Evolutionary conservation across 1,284 basidiomycete genomes (phyloP).

Genomic region (Ganoderma multipileum): DNA sequence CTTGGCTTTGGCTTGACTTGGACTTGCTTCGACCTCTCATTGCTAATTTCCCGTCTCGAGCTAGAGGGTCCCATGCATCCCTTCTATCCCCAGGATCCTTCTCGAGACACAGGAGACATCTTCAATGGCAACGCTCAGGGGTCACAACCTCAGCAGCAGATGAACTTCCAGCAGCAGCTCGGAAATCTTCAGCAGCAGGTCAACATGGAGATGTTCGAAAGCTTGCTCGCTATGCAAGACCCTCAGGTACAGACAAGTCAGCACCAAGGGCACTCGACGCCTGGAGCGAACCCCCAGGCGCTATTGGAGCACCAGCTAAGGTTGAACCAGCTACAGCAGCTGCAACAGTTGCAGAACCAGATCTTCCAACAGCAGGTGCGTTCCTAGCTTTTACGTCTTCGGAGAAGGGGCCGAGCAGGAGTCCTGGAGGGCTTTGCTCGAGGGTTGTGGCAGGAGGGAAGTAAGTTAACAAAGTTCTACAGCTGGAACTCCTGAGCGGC

Average conservation of each 20-base stretch:
- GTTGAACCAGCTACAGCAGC: constrained; percentile 74
- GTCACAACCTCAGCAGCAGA: constrained; percentile 32
- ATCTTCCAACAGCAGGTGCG: constrained; percentile 84
- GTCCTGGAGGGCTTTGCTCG: background rate
- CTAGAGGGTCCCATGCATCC: constrained; percentile 51
- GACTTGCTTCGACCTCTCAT: constrained; percentile 19
- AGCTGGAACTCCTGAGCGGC: constrained; percentile 76
- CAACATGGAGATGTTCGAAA: constrained; percentile 58
- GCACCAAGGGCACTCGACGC: constrained; percentile 29
- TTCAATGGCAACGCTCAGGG: constrained; percentile 24
- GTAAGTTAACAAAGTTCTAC: constrained; percentile 7
- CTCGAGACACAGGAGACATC: constrained; percentile 31
- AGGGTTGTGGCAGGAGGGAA: background rate
- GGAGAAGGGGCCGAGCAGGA: background rate
- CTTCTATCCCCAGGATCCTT: constrained; percentile 45
- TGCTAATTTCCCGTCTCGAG: constrained; percentile 38
- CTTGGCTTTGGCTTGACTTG: constrained; percentile 6
- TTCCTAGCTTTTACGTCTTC: constrained; percentile 7
- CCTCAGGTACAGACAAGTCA: constrained; percentile 19
- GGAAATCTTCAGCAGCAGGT: constrained; percentile 40
- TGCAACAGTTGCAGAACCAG: constrained; percentile 81
- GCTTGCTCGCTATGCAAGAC: constrained; percentile 52
- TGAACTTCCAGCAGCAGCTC: constrained; percentile 35
- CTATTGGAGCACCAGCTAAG: constrained; percentile 71
- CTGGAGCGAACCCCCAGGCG: constrained; percentile 46